Evolutionary conservation across 2,329 filamentous ascomycete species (phyloP), one percentile per base, ranked within the genome.

Genomic region (Xylogone sp.): DNA sequence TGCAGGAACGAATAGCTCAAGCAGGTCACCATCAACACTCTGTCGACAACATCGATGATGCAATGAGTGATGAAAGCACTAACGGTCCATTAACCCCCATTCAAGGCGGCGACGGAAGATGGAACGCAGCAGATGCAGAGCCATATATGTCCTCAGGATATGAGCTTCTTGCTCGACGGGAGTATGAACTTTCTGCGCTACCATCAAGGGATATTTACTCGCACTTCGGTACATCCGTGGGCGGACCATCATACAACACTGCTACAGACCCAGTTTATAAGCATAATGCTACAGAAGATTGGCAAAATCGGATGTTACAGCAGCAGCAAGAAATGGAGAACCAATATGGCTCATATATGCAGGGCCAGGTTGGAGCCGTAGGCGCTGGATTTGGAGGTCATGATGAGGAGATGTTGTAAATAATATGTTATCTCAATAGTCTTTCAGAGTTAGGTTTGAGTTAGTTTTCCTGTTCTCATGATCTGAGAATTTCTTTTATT

Each of bases 141-240:
- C 90, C 90, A 0, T 96, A 96, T 69, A 95, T 96, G 81, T 69
- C 81, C 45, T 86, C 83, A 6, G 91, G 91, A 13, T 96, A 96
- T 65, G 87, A 90, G 62, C 75, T 82, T 63, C 71, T 88, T 52
- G 82, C 86, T 53, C 75, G 76, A 52, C 76, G 82, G 49, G 84
- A 88, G 62, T 82, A 85, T 55, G 78, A 86, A 60, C 71, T 76
- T 50, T 76, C 75, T 2, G 71, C 69, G 2, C 63, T 67, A 20
- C 65, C 63, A 19, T 52, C 61, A 2, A 73, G 71, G 56, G 69
- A 74, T 45, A 65, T 70, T 42, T 77, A 76, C 58, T 71, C 66
- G 43, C 72, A 74, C 53, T 75, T 73, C 51, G 72, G 75, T 19
- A 67, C 68, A 7, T 64, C 71, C 2, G 62, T 71, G 5, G 70